Evolutionary conservation across 306 rosid genomes (phyloP).

Genomic region (Lithocarpus polystachyus): DNA sequence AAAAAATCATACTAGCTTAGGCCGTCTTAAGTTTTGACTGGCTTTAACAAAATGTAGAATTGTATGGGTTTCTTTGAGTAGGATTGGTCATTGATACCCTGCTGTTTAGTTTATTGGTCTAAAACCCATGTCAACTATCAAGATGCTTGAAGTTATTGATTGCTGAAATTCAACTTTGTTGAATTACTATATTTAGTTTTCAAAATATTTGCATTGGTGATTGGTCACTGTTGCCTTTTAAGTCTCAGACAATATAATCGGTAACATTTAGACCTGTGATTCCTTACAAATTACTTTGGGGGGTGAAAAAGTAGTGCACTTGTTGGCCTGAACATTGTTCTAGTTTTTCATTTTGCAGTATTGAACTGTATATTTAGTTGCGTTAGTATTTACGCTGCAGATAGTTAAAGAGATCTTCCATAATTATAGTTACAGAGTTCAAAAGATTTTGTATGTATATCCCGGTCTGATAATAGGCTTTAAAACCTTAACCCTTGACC

Average conservation of each 20-base stretch:
- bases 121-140: neutral
- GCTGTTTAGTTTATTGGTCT: slow-evolving; percentile 2
- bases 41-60: neutral
- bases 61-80: neutral
- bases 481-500: neutral
- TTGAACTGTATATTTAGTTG: neutral
- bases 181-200: neutral
- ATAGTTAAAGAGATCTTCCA: neutral
- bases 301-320: neutral
- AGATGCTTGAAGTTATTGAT: neutral
- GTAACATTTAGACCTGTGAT: neutral
- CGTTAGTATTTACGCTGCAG: neutral
- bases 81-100: neutral
- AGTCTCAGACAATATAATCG: neutral
- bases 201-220: neutral
- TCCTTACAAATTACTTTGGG: neutral
- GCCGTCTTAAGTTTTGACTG: neutral
- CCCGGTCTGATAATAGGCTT: too few relatives aligned
- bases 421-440: neutral
- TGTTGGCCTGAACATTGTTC: neutral
- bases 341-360: neutral
- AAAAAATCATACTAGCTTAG: slow-evolving; percentile 3
- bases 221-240: neutral
- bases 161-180: neutral
- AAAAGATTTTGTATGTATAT: too few relatives aligned